Evolutionary conservation across 2,329 filamentous ascomycete genomes (phyloP).

Genomic region (Arthrocladium fulminans): DNA sequence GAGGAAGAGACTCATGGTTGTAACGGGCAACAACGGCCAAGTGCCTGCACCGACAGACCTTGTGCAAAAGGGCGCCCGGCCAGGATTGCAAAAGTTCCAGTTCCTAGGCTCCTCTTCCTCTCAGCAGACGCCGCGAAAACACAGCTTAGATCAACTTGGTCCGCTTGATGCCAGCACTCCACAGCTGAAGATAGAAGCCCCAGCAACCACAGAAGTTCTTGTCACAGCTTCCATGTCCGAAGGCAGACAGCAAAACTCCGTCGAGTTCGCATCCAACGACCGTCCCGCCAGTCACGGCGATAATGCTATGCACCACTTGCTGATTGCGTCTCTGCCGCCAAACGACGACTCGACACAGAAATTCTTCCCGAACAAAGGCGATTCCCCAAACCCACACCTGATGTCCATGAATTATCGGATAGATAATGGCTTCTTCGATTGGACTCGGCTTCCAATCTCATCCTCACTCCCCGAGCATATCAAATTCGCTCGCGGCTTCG

Average conservation of each 20-base stretch:
- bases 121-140: background rate
- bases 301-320: constrained; percentile 9
- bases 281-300: constrained; percentile 6
- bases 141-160: constrained; percentile 7
- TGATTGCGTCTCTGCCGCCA: constrained; percentile 10
- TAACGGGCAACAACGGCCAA: constrained; percentile 44
- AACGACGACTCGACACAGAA: constrained; percentile 32
- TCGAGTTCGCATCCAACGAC: constrained; percentile 1
- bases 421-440: constrained; percentile 60
- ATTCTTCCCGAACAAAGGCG: constrained; percentile 26
- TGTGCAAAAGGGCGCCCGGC: constrained; percentile 10
- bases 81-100: constrained; percentile 26
- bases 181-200: background rate
- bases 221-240: background rate
- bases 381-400: background rate
- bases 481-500: constrained; percentile 59
- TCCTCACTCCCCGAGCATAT: constrained; percentile 61
- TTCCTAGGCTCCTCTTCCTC: constrained; percentile 23
- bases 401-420: constrained; percentile 12
- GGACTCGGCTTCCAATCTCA: constrained; percentile 62
- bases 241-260: background rate
- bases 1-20: constrained; percentile 57
- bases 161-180: constrained; percentile 16
- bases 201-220: background rate
- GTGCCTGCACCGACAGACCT: constrained; percentile 26